These are phyloP conservation scores for Keithomyces neogunnii DNA, from an alignment of 2,329 filamentous ascomycete genomes.

Conservation along the genomic window DNA sequence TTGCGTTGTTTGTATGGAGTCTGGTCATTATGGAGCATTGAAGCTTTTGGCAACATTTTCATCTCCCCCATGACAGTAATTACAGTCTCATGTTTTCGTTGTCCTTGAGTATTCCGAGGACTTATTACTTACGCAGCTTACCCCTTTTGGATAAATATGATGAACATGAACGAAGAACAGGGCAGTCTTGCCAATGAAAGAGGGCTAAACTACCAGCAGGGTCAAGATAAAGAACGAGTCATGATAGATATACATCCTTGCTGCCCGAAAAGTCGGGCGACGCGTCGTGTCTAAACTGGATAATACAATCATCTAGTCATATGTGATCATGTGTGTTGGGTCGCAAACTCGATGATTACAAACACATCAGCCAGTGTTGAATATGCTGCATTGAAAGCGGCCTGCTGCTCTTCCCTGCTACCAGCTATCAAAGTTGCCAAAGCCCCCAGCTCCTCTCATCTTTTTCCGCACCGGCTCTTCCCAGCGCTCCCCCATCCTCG, in stretches of 20 bases:
- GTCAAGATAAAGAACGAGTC: too few relatives aligned
- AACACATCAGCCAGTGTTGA: too few relatives aligned
- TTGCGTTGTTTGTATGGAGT: neutral
- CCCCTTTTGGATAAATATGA: neutral
- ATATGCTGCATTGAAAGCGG: neutral
- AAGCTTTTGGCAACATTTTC: neutral
- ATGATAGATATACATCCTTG: too few relatives aligned
- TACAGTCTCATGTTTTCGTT: neutral
- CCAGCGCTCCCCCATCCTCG: conserved; percentile 28
- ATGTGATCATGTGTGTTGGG: neutral
- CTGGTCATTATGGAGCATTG: neutral
- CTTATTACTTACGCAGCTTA: neutral
- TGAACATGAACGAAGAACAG: too few relatives aligned
- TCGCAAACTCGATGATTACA: too few relatives aligned
- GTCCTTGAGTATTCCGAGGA: neutral
- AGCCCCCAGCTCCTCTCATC: conserved; percentile 57
- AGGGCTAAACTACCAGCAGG: too few relatives aligned
- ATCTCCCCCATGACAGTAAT: neutral
- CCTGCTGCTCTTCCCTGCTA: conserved; percentile 28
- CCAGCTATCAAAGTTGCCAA: conserved; percentile 95
- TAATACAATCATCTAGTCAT: neutral
- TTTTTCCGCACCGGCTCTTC: conserved; percentile 77
- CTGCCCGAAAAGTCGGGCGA: neutral
- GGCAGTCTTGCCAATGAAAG: too few relatives aligned
- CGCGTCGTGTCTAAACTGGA: neutral